Evolutionary conservation across 2,329 filamentous ascomycete species (phyloP), one percentile per base, ranked within the genome.

Genomic region (Diplodia corticola): DNA sequence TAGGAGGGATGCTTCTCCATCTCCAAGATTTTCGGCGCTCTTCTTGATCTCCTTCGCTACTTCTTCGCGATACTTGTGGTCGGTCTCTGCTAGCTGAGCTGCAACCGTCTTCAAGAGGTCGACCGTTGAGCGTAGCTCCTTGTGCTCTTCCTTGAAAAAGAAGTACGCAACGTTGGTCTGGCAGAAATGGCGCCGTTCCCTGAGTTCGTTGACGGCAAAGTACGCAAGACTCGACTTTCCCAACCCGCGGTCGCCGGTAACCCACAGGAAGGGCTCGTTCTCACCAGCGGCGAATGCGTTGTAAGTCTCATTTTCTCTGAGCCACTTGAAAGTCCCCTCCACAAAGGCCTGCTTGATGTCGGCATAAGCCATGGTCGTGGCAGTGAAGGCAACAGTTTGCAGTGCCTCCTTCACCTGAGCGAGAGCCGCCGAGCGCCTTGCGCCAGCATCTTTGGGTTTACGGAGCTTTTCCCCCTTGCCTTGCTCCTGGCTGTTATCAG

Each of bases 131-230:
- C 68, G 70, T 5, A 74, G 63, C 30, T 71, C 72, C 3, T 70
- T 63, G 5, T 73, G 67, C 17, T 78, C 77, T 48, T 79, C 77
- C 1, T 76, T 74, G 64, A 79, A 79, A 57, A 77, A 79, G 63
- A 78, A 80, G 48, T 79, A 75, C 0, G 70, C 71, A 1, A 73
- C 71, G 20, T 37, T 65, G 6, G 24, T 49, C 24, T 30, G 44
- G 24, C 44, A 28, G 10, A 28, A 3, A n/a, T 54, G 40, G 5
- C 13, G 37, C 28, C 0, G 71, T 30, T 26, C 24, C 49, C 71
- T 28, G 66, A 2, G 70, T 17, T 75, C 71, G 0, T 69, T 68
- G 20, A 67, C 17, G 9, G 24, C 53, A 44, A 66, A 40, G 50
- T 66, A 50, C 13, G 73, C 75, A 0, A 79, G 60, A 12, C 76